phyloP scores from a whole-genome alignment of 2,329 filamentous ascomycete genomes.

The Zymoseptoria tritici region DNA sequence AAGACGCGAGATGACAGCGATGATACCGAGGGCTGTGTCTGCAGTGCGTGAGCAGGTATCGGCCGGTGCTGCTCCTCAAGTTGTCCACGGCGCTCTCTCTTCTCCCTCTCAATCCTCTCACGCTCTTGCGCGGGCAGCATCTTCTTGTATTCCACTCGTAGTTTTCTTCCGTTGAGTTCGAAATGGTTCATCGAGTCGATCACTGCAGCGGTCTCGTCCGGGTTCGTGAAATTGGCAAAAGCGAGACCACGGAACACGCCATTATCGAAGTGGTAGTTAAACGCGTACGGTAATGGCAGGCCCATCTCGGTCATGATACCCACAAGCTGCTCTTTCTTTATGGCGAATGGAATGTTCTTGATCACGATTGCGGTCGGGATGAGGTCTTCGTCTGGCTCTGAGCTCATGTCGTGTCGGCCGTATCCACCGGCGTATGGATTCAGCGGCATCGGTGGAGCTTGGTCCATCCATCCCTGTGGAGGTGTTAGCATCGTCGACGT shows the following conservation, averaged over 20 bases:
- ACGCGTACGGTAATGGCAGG: conserved; percentile 90
- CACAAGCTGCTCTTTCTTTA: conserved; percentile 92
- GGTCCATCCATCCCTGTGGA: conserved; percentile 56
- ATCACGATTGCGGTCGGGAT: conserved; percentile 98
- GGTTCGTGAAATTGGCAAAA: conserved; percentile 95
- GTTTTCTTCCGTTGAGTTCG: conserved; percentile 86
- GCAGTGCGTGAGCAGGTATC: conserved; percentile 56
- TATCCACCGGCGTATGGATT: conserved; percentile 39
- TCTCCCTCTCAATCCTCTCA: conserved; percentile 93
- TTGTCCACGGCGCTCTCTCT: conserved; percentile 90
- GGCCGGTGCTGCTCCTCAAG: conserved; percentile 92
- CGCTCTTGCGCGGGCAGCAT: conserved; percentile 94
- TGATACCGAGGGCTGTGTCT: conserved; percentile 79
- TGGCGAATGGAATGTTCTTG: conserved; percentile 98
- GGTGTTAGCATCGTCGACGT: conserved; percentile 8
- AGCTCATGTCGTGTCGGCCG: conserved; percentile 39
- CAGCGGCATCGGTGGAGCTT: conserved; percentile 39
- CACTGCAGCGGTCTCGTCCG: conserved; percentile 85
- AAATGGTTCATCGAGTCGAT: conserved; percentile 94
- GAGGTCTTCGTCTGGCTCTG: conserved; percentile 68
- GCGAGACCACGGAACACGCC: conserved; percentile 92
- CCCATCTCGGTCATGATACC: conserved; percentile 90
- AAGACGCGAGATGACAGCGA: conserved; percentile 57
- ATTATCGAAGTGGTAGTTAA: conserved; percentile 95
- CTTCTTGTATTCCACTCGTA: conserved; percentile 98